Evolutionary conservation across 805 yeast species (phyloP).

Genomic region (Trichomonascus vanleenenianus): DNA sequence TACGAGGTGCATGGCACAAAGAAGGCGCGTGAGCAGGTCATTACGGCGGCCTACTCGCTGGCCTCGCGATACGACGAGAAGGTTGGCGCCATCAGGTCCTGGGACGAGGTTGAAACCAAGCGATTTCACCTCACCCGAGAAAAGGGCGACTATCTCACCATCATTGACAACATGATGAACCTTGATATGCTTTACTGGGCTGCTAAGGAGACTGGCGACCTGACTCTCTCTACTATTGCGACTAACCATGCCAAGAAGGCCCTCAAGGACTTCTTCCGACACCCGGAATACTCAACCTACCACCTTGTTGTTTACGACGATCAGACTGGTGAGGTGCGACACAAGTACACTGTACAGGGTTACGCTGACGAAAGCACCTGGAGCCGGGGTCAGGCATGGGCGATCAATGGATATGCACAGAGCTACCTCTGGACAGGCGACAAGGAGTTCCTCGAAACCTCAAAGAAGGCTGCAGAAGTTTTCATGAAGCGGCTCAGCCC

Average conservation of each 20-base stretch:
- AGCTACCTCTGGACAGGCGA: slow-evolving; percentile 25
- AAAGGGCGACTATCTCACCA: slow-evolving; percentile 24
- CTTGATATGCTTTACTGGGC: slow-evolving; percentile 26
- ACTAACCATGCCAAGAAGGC: slow-evolving; percentile 29
- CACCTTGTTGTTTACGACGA: slow-evolving; percentile 25
- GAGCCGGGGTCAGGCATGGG: slow-evolving; percentile 32
- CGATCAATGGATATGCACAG: slow-evolving; percentile 25
- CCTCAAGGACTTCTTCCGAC: slow-evolving; percentile 16
- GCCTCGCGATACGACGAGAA: slow-evolving; percentile 21
- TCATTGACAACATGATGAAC: slow-evolving; percentile 24
- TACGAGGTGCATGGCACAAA: slow-evolving; percentile 16
- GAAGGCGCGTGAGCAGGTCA: slow-evolving; percentile 18
- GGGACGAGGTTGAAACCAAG: slow-evolving; percentile 23
- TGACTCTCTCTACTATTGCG: slow-evolving; percentile 22
- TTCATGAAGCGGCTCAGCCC: slow-evolving; percentile 21
- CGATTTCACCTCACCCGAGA: slow-evolving; percentile 15
- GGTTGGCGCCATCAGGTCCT: slow-evolving; percentile 24
- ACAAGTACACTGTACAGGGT: slow-evolving; percentile 27
- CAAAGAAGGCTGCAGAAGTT: slow-evolving; percentile 22
- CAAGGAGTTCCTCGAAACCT: slow-evolving; percentile 22
- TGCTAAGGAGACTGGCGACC: slow-evolving; percentile 24
- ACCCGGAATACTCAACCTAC: slow-evolving; percentile 23
- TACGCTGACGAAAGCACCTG: slow-evolving; percentile 25
- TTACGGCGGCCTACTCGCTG: slow-evolving; percentile 25
- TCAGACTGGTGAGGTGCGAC: slow-evolving; percentile 20